A percentile compares a stretch with the other conserved stretches of the same genome.
Conservation (phyloP, 805 yeast genomes). For the Lipomyces kockii region DNA sequence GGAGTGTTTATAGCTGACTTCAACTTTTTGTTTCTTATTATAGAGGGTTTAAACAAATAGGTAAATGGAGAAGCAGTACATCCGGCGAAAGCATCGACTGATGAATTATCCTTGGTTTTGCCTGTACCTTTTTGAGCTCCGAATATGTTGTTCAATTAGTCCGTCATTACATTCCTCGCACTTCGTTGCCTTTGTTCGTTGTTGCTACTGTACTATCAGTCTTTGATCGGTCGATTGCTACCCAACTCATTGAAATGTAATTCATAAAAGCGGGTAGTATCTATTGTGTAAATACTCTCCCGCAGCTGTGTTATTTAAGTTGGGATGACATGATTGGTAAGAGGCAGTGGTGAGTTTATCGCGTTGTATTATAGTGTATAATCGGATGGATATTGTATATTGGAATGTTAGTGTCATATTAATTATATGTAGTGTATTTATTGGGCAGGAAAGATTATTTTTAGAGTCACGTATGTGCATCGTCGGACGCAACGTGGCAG, state of each 20-base stretch:
- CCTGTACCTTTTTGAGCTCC: neutral
- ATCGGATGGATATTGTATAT: neutral
- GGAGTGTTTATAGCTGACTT: neutral
- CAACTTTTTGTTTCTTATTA: neutral
- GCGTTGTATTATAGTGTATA: conserved; percentile 1
- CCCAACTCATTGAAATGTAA: neutral
- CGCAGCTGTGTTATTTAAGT: neutral
- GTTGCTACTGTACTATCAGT: neutral
- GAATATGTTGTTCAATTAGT: neutral
- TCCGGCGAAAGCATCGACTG: conserved; percentile 30
- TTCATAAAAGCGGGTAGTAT: neutral
- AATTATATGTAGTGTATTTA: neutral
- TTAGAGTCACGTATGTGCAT: neutral
- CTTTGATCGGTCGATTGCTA: neutral
- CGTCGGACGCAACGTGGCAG: neutral
- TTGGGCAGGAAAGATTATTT: neutral
- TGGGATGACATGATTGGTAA: neutral
- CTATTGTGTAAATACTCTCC: neutral
- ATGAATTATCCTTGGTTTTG: neutral
- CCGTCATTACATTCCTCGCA: neutral
- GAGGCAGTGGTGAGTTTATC: neutral
- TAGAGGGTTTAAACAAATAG: conserved; percentile 49
- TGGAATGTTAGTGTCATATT: neutral
- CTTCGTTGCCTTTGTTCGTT: neutral
- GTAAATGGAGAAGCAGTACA: conserved; percentile 39